These are phyloP conservation scores for Starmera caribaea DNA, from an alignment of 805 yeast genomes.

Conservation along the genomic window DNA sequence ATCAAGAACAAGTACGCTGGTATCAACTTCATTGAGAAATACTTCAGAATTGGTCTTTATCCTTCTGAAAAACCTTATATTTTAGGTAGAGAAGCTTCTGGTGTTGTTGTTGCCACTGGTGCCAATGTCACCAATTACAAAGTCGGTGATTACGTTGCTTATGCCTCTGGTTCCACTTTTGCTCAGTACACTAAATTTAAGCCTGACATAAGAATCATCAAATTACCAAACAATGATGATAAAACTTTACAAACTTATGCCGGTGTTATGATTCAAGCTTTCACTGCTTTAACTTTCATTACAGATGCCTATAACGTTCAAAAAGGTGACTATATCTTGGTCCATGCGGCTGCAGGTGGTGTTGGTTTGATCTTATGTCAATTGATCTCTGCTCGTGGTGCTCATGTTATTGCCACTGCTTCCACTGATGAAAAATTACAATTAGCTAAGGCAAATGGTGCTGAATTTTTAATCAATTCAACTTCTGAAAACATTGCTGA, in stretches of 20 bases:
- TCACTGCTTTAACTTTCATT: slow-evolving; percentile 70
- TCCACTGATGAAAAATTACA: slow-evolving; percentile 66
- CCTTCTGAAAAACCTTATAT: slow-evolving; percentile 50
- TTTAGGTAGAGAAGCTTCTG: slow-evolving; percentile 69
- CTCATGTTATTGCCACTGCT: slow-evolving; percentile 76
- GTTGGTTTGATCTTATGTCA: slow-evolving; percentile 71
- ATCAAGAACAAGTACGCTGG: slow-evolving; percentile 74
- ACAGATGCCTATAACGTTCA: slow-evolving; percentile 58
- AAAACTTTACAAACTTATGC: slow-evolving; percentile 46
- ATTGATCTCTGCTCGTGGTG: slow-evolving; percentile 54
- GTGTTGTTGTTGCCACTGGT: slow-evolving; percentile 61
- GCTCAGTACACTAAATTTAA: slow-evolving; percentile 59
- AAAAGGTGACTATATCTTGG: slow-evolving; percentile 60
- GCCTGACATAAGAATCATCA: slow-evolving; percentile 28
- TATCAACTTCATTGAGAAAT: slow-evolving; percentile 72
- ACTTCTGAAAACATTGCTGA: slow-evolving; percentile 44
- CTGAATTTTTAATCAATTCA: slow-evolving; percentile 57
- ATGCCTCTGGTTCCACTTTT: slow-evolving; percentile 42
- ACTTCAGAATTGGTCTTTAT: slow-evolving; percentile 74
- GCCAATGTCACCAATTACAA: slow-evolving; percentile 38
- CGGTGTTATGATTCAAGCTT: slow-evolving; percentile 57
- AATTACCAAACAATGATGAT: slow-evolving; percentile 41
- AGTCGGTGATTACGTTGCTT: slow-evolving; percentile 68
- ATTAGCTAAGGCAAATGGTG: slow-evolving; percentile 64
- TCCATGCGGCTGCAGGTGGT: slow-evolving; percentile 96